A percentile compares a stretch with the other conserved stretches of the same genome.
These are phyloP conservation scores for Blastobotrys attinorum DNA, from an alignment of 805 yeast species.

Conservation along the genomic window DNA sequence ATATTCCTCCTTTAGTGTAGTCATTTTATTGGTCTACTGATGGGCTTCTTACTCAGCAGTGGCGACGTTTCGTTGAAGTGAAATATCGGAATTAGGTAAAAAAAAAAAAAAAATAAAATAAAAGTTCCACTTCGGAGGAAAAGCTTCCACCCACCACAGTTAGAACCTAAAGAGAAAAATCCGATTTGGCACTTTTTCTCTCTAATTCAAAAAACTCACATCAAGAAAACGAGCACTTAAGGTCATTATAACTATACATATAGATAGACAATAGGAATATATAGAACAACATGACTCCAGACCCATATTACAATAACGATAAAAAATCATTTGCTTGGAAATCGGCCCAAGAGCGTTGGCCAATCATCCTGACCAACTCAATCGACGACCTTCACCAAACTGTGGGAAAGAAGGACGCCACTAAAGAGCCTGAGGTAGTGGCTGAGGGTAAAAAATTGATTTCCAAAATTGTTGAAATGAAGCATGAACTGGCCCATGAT, in stretches of 20 bases:
- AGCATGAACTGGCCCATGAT: slow-evolving; percentile 32
- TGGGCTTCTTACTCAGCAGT: background rate
- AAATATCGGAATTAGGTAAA: background rate
- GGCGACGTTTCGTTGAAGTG: background rate
- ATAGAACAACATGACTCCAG: slow-evolving; percentile 16
- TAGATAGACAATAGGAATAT: no score
- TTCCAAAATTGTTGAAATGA: slow-evolving; percentile 35
- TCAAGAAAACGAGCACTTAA: no score
- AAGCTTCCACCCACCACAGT: background rate
- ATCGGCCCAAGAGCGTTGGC: slow-evolving; percentile 82
- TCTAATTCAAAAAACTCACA: no score
- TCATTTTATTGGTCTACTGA: background rate
- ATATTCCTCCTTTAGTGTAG: slow-evolving; percentile 11
- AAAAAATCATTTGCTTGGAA: slow-evolving; percentile 70
- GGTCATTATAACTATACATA: no score
- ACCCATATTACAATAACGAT: slow-evolving; percentile 55
- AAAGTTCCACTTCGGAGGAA: no score
- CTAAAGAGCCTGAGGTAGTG: slow-evolving; percentile 22
- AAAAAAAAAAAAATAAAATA: no score
- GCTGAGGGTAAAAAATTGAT: slow-evolving; percentile 44
- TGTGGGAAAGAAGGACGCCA: slow-evolving; percentile 20
- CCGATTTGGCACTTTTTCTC: background rate
- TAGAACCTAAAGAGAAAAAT: slow-evolving; percentile 1
- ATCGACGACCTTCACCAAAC: slow-evolving; percentile 50
- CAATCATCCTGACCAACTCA: slow-evolving; percentile 63